Conservation (phyloP, 345 rosid genomes). For the Conringia planisiliqua region DNA sequence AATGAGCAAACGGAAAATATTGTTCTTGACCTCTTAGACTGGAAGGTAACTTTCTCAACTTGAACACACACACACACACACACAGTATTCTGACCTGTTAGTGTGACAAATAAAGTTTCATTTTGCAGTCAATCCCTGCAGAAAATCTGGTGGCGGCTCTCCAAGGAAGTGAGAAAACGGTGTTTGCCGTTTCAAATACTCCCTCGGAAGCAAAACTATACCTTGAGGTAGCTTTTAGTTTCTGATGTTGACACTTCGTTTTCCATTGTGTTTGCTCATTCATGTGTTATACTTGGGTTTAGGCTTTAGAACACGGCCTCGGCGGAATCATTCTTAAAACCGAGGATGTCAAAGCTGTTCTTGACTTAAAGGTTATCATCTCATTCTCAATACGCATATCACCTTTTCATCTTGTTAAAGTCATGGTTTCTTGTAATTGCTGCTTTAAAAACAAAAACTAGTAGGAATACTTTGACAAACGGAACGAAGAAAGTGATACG, state of each 20-base stretch:
- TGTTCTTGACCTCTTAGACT: slow-evolving; percentile 60
- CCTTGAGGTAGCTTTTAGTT: slow-evolving; percentile 55
- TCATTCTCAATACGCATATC: not conserved
- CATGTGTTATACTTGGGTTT: not conserved
- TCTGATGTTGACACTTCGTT: not conserved
- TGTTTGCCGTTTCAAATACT: slow-evolving; percentile 64
- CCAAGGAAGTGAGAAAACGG: slow-evolving; percentile 69
- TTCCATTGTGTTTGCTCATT: not conserved
- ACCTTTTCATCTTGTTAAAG: not conserved
- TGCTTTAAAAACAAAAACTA: slow-evolving; percentile 9
- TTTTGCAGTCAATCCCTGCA: slow-evolving; percentile 71
- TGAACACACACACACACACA: not conserved
- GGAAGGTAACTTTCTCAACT: slow-evolving; percentile 58
- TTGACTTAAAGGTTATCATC: slow-evolving; percentile 58
- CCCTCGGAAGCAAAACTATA: slow-evolving; percentile 62
- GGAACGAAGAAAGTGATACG: slow-evolving; percentile 51
- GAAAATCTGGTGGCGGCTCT: slow-evolving; percentile 82
- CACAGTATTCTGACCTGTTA: too few species aligned
- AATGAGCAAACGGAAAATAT: slow-evolving; percentile 41
- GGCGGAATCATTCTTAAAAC: slow-evolving; percentile 72
- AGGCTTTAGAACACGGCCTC: slow-evolving; percentile 88
- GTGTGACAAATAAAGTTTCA: not conserved
- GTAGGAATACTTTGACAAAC: slow-evolving; percentile 82
- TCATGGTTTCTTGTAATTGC: not conserved
- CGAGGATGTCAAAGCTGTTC: slow-evolving; percentile 55